Percentiles rank a stretch among this genome's conserved stretches.
phyloP scores from a whole-genome alignment of 768 basidiomycete genomes.

The Phylloporus rhodoxanthus region DNA sequence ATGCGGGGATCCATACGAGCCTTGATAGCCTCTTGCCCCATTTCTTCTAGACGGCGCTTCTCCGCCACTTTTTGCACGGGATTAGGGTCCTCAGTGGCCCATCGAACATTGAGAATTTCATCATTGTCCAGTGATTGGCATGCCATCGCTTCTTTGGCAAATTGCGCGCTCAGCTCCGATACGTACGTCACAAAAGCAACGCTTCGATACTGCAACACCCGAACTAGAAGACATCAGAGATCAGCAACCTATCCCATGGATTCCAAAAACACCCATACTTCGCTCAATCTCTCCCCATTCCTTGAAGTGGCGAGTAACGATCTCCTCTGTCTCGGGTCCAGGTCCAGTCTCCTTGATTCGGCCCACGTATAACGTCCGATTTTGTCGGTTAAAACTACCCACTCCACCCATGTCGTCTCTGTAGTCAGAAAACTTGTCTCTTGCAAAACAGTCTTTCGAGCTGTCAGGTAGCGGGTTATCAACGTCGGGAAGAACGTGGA shows the following conservation, averaged over 20 bases:
- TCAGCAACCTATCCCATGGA: conserved; percentile 5
- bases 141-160: conserved; percentile 98
- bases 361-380: conserved; percentile 91
- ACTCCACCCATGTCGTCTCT: conserved; percentile 99
- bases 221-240: conserved; percentile 44
- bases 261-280: conserved; percentile 47
- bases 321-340: conserved; percentile 87
- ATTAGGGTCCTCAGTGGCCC: conserved; percentile 99
- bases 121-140: conserved; percentile 96
- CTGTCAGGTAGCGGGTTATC: conserved; percentile 71
- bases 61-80: conserved; percentile 84
- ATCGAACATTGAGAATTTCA: conserved; percentile 96
- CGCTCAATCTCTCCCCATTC: conserved; percentile 94
- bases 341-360: conserved; percentile 88
- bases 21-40: conserved; percentile 82
- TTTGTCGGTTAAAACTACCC: conserved; percentile 90
- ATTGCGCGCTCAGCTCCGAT: conserved; percentile 80
- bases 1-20: conserved; percentile 82
- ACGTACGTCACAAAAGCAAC: conserved; percentile 97
- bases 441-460: conserved; percentile 93
- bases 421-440: conserved; percentile 96
- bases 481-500: conserved; percentile 80
- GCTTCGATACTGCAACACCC: conserved; percentile 87
- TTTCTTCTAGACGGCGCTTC: conserved; percentile 73
- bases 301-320: conserved; percentile 85